A percentile compares a stretch with the other conserved stretches of the same genome.
Evolutionary conservation across 2,329 filamentous ascomycete genomes (phyloP).

Genomic region (Stagonosporopsis cucurbitacearum): DNA sequence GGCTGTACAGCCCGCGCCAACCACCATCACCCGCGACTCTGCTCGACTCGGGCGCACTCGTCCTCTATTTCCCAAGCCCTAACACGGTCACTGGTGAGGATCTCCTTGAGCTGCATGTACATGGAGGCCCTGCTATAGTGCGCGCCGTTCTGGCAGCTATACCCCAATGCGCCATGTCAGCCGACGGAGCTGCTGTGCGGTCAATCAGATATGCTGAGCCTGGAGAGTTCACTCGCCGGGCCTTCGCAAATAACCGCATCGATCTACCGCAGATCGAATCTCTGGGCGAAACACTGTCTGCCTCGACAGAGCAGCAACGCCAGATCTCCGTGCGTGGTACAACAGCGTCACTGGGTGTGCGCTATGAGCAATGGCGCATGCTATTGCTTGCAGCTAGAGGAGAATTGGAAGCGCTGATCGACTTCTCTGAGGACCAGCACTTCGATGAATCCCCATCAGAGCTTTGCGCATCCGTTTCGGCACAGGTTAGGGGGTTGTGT

Average conservation of each 20-base stretch:
- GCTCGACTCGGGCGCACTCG: conserved; percentile 78
- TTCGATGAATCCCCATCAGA: conserved; percentile 85
- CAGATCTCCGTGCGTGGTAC: conserved; percentile 82
- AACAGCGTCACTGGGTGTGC: conserved; percentile 70
- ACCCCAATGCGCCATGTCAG: conserved; percentile 54
- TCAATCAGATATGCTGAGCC: conserved; percentile 86
- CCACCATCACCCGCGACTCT: conserved; percentile 53
- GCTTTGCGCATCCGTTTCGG: conserved; percentile 72
- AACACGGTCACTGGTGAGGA: conserved; percentile 91
- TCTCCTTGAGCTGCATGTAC: conserved; percentile 90
- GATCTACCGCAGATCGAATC: conserved; percentile 83
- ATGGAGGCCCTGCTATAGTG: conserved; percentile 87
- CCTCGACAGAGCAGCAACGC: conserved; percentile 90
- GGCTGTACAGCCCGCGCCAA: conserved; percentile 67
- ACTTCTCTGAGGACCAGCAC: conserved; percentile 97
- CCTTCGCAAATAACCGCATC: conserved; percentile 85
- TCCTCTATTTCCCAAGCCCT: conserved; percentile 82
- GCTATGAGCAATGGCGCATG: conserved; percentile 84
- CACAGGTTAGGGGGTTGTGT: conserved; percentile 67
- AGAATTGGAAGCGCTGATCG: conserved; percentile 93
- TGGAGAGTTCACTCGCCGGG: conserved; percentile 91
- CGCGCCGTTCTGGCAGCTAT: conserved; percentile 85
- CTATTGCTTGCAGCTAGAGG: conserved; percentile 80
- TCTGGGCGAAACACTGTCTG: conserved; percentile 65
- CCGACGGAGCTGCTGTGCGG: neutral